Percentiles rank a stretch among this genome's conserved stretches.
These are phyloP conservation scores for Suillus sp. DNA, from an alignment of 768 basidiomycete genomes.

Conservation along the genomic window DNA sequence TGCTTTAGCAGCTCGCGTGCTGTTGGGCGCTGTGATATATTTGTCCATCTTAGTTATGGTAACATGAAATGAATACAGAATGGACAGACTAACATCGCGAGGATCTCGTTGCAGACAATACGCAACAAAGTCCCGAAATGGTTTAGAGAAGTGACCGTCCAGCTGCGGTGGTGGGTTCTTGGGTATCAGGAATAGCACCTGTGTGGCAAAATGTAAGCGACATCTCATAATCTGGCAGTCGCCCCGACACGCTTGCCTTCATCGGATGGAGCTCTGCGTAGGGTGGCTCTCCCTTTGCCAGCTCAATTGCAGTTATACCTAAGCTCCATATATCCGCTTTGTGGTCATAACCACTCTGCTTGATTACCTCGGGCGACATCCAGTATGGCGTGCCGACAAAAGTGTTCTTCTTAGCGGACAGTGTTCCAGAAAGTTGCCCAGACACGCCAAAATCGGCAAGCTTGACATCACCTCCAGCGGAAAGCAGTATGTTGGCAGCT, in stretches of 20 bases:
- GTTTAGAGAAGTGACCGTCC: conserved; percentile 88
- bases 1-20: conserved; percentile 96
- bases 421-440: conserved; percentile 90
- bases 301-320: conserved; percentile 95
- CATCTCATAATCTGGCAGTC: too few species aligned
- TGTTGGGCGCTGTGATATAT: conserved; percentile 70
- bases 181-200: conserved; percentile 98
- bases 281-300: conserved; percentile 97
- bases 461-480: conserved; percentile 93
- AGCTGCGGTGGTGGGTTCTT: conserved; percentile 94
- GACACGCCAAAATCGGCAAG: conserved; percentile 99
- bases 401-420: conserved; percentile 96
- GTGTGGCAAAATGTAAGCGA: not conserved
- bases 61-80: not conserved
- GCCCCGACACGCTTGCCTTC: conserved; percentile 64
- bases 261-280: conserved; percentile 99
- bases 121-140: conserved; percentile 92
- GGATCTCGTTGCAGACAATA: conserved; percentile 95
- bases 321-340: conserved; percentile 99
- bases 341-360: conserved; percentile 98
- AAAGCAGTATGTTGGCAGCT: conserved; percentile 95
- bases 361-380: conserved; percentile 99
- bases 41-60: conserved; percentile 20
- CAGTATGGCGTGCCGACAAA: conserved; percentile 98
- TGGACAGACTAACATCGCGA: conserved; percentile 62